Base-by-base conservation (phyloP, 352 stramenopile species). In the Phytophthora rubi region DNA sequence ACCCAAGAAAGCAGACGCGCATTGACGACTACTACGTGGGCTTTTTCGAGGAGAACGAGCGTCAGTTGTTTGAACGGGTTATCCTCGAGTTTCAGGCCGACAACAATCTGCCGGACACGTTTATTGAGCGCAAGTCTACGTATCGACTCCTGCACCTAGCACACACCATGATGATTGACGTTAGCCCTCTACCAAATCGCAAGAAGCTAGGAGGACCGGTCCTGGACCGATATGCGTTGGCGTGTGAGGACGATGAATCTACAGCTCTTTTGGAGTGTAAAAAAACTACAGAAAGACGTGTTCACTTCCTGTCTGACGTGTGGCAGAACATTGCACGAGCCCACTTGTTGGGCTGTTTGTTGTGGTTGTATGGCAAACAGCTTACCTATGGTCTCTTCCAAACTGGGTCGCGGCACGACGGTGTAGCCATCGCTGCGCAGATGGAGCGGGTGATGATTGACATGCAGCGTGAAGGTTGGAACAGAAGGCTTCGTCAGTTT, bases 371-470 rank as follows among this genome's bases (percentile, higher is more conserved):
- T 45, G 37, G 15, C 15, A 45, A 45, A 7, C 37, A 45, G 37
- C 10, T 45, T n/a, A 45, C 37, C 37, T 45, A n/a, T 37, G 10
- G 37, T n/a, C 10, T 45, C 33, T 45, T 45, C 37, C 37, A 16
- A 45, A 45, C 37, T 45, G 37, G 10, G 13, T n/a, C 15, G 44
- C 13, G 37, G 15, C 57, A 63, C 28, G 45, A 63, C 44, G 57
- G 44, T 18, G 13, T 63, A 16, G 57, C 47, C 21, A 64, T 64
- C 10, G 45, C 57, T 10, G n/a, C 45, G 16, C 26, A 64, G 33
- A 57, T 56, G 57, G 45, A 64, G 13, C 12, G 6, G 10, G 10
- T 56, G 28, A 56, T 64, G 32, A 37, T 39, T 2, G 32, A 56
- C 7, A 57, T 64, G 57, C 3, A 49, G 10, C 23, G 15, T 8